Percentiles rank a stretch among this genome's conserved stretches.
These are phyloP conservation scores for Saturnispora bothae DNA, from an alignment of 805 yeast species.

Conservation along the genomic window DNA sequence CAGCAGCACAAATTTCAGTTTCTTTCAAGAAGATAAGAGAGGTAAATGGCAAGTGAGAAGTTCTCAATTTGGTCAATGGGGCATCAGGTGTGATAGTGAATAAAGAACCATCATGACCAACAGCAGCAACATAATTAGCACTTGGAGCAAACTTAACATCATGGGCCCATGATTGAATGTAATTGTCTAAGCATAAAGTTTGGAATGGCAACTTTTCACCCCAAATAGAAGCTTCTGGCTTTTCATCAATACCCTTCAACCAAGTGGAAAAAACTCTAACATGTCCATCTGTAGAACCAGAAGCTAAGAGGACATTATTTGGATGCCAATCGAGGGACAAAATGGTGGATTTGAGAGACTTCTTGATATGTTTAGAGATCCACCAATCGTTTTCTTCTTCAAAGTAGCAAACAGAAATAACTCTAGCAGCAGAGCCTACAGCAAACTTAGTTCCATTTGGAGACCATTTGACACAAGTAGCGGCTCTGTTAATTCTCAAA, in stretches of 20 bases:
- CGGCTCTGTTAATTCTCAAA: slow-evolving; percentile 88
- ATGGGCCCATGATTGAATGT: slow-evolving; percentile 81
- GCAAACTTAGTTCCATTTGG: slow-evolving; percentile 94
- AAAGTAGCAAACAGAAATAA: slow-evolving; percentile 90
- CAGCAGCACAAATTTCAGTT: slow-evolving; percentile 69
- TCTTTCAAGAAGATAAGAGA: slow-evolving; percentile 62
- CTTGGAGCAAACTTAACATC: slow-evolving; percentile 77
- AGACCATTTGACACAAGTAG: slow-evolving; percentile 90
- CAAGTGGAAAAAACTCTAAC: slow-evolving; percentile 82
- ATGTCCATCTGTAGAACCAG: slow-evolving; percentile 91
- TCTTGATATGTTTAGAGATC: slow-evolving; percentile 95
- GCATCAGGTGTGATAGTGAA: slow-evolving; percentile 63
- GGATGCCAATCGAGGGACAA: slow-evolving; percentile 87
- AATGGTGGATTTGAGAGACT: slow-evolving; percentile 84
- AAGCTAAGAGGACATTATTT: slow-evolving; percentile 75
- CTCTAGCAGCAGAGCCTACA: slow-evolving; percentile 91
- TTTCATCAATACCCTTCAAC: slow-evolving; percentile 77
- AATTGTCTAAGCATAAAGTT: slow-evolving; percentile 75
- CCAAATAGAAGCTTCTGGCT: slow-evolving; percentile 79
- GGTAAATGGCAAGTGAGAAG: slow-evolving; percentile 71
- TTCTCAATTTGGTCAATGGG: slow-evolving; percentile 45
- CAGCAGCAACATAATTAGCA: slow-evolving; percentile 71
- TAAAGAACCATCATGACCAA: slow-evolving; percentile 78
- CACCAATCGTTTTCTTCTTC: slow-evolving; percentile 98
- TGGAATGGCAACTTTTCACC: slow-evolving; percentile 93